Evolutionary conservation across 768 basidiomycete species (phyloP), one percentile per base, ranked within the genome.

Genomic region (Suillus weaverae): DNA sequence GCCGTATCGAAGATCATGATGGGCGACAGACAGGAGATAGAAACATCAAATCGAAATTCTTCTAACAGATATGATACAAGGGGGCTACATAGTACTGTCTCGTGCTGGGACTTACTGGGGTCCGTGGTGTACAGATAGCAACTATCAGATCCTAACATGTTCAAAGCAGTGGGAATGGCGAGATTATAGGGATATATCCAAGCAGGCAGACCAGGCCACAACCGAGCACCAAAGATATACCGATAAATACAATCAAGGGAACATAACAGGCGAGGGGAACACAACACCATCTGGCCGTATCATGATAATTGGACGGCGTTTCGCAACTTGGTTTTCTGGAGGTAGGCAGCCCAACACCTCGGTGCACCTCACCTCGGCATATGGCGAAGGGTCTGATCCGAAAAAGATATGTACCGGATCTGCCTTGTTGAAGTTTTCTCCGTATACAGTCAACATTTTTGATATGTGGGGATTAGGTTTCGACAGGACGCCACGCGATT

Each of bases 351-450:
- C 91, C 26, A 93, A 77, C 20, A 92, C 91, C 78, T 95, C 93
- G 39, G 89, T 89, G 79, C 94, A 94, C 66, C 93, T 86, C 71
- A 95, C 88, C 79, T 94, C 92, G 67, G 91, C 90, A 73, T 87
- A 91, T n/a, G 90, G 89, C 64, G 91, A 92, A 61, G 89, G 91
- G 75, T 93, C 91, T 32, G 88, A 86, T 48, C 94, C 94, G 70
- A 95, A 94, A 83, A 92, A 95, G 61, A 95, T 87, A 53, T 84
- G 86, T 65, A 92, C 82, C 43, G 93, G 91, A 64, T 94, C 91
- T 44, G 84, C 76, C 81, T 94, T 94, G 72, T 84, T 86, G 76
- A 95, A 94, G 79, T 95, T 92, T 78, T 95, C 92, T 64, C 94
- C 94, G 70, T 94, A 92, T 1, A 95, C 82, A 32, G 92, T 95